Evolutionary conservation across 2,329 filamentous ascomycete genomes (phyloP).

Genomic region (Penicillium thymicola): DNA sequence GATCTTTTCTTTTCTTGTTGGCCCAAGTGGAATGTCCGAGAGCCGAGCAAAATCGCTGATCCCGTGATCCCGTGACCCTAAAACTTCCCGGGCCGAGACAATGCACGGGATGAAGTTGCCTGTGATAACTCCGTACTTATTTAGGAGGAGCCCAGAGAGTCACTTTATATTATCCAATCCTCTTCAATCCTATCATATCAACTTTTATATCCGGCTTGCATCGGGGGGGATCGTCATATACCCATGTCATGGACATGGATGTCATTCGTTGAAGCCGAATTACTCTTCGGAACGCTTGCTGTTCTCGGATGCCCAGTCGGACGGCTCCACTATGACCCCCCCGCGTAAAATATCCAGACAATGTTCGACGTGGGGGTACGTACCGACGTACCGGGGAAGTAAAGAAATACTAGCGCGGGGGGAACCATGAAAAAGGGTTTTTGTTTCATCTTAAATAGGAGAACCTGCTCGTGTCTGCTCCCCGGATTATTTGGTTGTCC

Average conservation of each 20-base stretch:
- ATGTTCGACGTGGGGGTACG: slow-evolving; percentile 5
- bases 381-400: slow-evolving; percentile 5
- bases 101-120: not conserved
- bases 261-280: not conserved
- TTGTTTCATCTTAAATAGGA: not conserved
- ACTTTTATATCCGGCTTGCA: not conserved
- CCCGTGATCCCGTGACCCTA: not conserved
- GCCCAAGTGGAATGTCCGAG: not conserved
- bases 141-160: not conserved
- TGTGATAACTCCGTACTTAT: not conserved
- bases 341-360: not conserved
- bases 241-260: not conserved
- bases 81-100: not conserved
- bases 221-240: not conserved
- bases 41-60: not conserved
- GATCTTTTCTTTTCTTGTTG: not conserved
- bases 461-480: not conserved
- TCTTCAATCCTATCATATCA: not conserved
- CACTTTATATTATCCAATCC: not conserved
- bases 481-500: not conserved
- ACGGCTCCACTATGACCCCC: slow-evolving; percentile 2
- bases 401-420: slow-evolving; percentile 6
- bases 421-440: not conserved
- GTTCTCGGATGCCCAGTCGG: not conserved
- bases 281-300: not conserved